These are phyloP conservation scores for Nigrospora sphaerica DNA, from an alignment of 2,329 filamentous ascomycete genomes.

Conservation along the genomic window DNA sequence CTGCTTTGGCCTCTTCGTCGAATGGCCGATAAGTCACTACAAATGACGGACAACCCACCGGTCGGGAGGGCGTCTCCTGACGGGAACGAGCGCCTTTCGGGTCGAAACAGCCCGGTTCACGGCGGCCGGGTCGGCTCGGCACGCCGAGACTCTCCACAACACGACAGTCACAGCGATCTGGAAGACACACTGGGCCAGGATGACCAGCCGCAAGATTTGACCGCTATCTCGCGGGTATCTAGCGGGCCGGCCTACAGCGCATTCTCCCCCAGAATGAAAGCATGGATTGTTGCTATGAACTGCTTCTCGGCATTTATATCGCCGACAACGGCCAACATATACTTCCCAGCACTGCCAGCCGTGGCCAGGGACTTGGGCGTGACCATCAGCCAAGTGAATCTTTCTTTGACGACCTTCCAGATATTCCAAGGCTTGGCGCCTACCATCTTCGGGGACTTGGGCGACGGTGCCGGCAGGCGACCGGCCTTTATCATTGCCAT, in stretches of 20 bases:
- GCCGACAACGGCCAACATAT: constrained; percentile 54
- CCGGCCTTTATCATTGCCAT: constrained; percentile 55
- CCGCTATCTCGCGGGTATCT: constrained; percentile 24
- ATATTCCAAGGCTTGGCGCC: constrained; percentile 57
- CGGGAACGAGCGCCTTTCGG: too few relatives aligned
- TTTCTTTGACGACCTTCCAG: constrained; percentile 54
- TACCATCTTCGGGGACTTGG: constrained; percentile 53
- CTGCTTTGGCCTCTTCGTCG: too few relatives aligned
- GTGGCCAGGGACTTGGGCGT: constrained; percentile 31
- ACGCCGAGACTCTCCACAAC: not conserved
- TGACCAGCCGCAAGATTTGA: constrained; percentile 18
- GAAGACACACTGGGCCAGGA: constrained; percentile 7
- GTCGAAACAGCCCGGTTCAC: too few relatives aligned
- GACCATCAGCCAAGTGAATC: constrained; percentile 33
- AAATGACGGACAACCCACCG: too few relatives aligned
- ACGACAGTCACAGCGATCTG: not conserved
- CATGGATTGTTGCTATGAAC: constrained; percentile 47
- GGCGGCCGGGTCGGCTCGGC: not conserved
- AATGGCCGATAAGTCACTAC: too few relatives aligned
- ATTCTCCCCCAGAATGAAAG: constrained; percentile 34
- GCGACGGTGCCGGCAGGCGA: constrained; percentile 53
- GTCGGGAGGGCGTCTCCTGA: too few relatives aligned
- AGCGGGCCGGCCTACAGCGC: constrained; percentile 33
- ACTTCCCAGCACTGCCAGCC: constrained; percentile 35
- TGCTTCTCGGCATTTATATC: constrained; percentile 46